Evolutionary conservation across 2,329 filamentous ascomycete genomes (phyloP), one percentile per base, ranked within the genome.

Genomic region (Arthrobotrys iridis): DNA sequence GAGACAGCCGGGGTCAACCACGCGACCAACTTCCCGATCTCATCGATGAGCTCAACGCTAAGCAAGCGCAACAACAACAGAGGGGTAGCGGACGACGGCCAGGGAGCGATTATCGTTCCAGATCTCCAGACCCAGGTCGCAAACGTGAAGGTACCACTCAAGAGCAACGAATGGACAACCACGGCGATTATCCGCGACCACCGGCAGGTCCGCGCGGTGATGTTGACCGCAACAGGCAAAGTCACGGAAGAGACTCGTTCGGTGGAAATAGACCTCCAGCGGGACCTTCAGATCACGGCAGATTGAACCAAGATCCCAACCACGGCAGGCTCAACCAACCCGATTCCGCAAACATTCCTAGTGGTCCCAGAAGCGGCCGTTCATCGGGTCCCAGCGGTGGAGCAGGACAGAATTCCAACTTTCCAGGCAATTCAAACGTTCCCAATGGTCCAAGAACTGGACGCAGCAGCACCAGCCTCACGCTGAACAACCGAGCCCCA

Each of bases 241-340:
- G 62, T 37, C 63, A 71, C 28, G 40, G 58, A 24, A 67, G 66
- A 50, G 77, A 78, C 4, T 76, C 74, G n/a, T 77, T 77, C 41
- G 70, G 66, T 10, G 59, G 58, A 3, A 77, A 64, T 10, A n/a
- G 74, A 48, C 55, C 62, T 30, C 74, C 60, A 4, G 35, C 67
- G 30, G 66, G 66, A 37, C 70, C 70, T 30, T 66, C 68, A 5
- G 76, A 75, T 26, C 70, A 76, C 26, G 77, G 77, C n/a, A 63
- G 76, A 37, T 58, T 77, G 15, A 78, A 79, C 30, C 78, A 79
- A 40, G 78, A 80, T 48, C 78, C 77, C 1, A 79, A 79, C 35
- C 79, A 79, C 37, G 79, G 79, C 20, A 68, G 79, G 24, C 62
- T 80, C 26, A 79, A 80, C 40, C 78, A 78, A 8, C 78, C 79